phyloP scores from a whole-genome alignment of 148 eudicot genomes.

The Arbutus unedo region DNA sequence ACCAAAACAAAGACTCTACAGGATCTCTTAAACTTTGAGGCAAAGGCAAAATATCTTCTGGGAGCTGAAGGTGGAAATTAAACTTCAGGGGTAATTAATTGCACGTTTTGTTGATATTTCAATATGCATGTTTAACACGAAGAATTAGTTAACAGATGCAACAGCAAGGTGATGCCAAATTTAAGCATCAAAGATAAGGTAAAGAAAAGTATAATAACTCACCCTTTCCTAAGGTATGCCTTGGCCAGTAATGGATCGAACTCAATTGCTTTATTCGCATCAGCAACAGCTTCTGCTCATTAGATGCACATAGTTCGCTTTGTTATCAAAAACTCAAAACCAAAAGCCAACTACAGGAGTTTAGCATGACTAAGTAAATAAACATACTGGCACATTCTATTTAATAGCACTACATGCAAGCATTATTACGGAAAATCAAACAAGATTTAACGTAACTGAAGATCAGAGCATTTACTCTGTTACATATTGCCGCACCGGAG shows the following conservation, averaged over 20 bases:
- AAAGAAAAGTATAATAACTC: constrained; percentile 14
- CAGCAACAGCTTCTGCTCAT: constrained; percentile 87
- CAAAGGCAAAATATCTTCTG: neutral
- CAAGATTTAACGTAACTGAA: neutral
- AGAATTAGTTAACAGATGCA: neutral
- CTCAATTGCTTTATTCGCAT: constrained; percentile 85
- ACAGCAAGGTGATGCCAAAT: neutral
- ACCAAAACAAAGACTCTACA: neutral
- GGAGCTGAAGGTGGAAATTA: neutral
- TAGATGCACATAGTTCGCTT: neutral
- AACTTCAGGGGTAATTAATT: neutral
- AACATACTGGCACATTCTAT: neutral
- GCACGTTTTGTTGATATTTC: neutral
- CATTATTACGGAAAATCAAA: neutral
- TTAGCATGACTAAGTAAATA: neutral
- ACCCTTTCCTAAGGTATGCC: constrained; percentile 94
- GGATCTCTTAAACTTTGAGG: neutral
- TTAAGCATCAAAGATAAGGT: neutral
- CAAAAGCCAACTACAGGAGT: neutral
- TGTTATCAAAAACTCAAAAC: neutral
- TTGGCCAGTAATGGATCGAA: constrained; percentile 70
- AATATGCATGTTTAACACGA: neutral
- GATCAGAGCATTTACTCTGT: neutral
- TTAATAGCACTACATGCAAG: neutral
- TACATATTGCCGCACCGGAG: neutral